Conservation (phyloP, 495 filamentous ascomycete species). For the Penicillium ochrochloron region DNA sequence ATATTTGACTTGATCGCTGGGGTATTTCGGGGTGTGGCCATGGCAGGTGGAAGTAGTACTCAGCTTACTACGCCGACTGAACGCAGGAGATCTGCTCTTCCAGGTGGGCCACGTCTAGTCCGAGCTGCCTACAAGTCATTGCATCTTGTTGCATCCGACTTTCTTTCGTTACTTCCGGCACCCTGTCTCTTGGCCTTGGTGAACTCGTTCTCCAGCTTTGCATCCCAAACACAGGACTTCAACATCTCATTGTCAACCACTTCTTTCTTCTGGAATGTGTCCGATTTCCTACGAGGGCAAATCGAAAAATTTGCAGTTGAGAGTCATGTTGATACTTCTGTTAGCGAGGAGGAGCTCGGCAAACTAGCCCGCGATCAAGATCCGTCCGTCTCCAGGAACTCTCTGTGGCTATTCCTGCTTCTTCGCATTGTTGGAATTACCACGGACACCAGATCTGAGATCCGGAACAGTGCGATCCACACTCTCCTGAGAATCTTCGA, state of each 20-base stretch:
- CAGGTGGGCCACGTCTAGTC: slow-evolving; percentile 73
- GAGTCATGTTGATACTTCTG: slow-evolving; percentile 39
- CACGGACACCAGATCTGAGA: slow-evolving; percentile 76
- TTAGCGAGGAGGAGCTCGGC: slow-evolving; percentile 47
- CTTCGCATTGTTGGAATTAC: slow-evolving; percentile 76
- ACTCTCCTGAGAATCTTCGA: slow-evolving; percentile 91
- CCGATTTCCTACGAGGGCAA: slow-evolving; percentile 72
- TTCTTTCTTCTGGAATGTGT: slow-evolving; percentile 93
- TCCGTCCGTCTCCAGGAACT: slow-evolving; percentile 49
- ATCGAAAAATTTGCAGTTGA: slow-evolving; percentile 54
- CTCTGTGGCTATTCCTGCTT: slow-evolving; percentile 86
- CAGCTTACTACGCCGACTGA: slow-evolving; percentile 17
- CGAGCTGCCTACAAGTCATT: slow-evolving; percentile 84
- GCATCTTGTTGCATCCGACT: slow-evolving; percentile 94
- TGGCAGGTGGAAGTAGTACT: slow-evolving; percentile 26
- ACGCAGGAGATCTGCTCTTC: slow-evolving; percentile 38
- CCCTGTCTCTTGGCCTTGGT: slow-evolving; percentile 81
- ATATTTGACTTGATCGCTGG: slow-evolving; percentile 85
- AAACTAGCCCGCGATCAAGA: slow-evolving; percentile 41
- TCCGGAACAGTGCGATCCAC: slow-evolving; percentile 89
- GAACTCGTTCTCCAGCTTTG: slow-evolving; percentile 87
- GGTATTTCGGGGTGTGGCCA: slow-evolving; percentile 64
- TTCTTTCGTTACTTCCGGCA: slow-evolving; percentile 77
- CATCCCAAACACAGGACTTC: slow-evolving; percentile 83
- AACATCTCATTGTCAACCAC: slow-evolving; percentile 95